phyloP scores from a whole-genome alignment of 345 rosid genomes.

The Streptanthus diversifolius region DNA sequence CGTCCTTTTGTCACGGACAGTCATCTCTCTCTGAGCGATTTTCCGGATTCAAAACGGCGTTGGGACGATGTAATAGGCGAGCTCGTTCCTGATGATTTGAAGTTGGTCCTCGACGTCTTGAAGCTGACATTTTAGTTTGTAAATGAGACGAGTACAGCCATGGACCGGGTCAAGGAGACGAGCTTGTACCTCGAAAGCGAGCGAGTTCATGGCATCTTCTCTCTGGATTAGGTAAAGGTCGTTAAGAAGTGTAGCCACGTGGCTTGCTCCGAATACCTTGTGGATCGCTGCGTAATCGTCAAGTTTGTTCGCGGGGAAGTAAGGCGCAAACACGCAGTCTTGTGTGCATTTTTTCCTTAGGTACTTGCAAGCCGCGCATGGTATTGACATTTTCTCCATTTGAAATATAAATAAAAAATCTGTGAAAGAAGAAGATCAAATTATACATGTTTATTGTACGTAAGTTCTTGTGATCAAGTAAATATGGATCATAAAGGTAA shows the following conservation, averaged over 20 bases:
- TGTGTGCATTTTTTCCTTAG: constrained; percentile 49
- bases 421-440: neutral
- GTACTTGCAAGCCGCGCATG: constrained; percentile 64
- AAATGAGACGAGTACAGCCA: constrained; percentile 54
- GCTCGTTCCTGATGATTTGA: constrained; percentile 43
- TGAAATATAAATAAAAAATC: neutral
- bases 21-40: constrained; percentile 43
- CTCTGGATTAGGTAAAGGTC: constrained; percentile 42
- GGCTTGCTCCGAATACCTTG: constrained; percentile 54
- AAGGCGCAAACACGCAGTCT: constrained; percentile 56
- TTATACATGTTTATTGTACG: too few relatives aligned
- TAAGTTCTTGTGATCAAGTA: too few relatives aligned
- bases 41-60: neutral
- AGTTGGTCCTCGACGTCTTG: constrained; percentile 42
- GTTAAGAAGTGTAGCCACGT: constrained; percentile 45
- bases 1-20: neutral
- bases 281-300: constrained; percentile 44
- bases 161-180: constrained; percentile 62
- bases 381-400: constrained; percentile 34
- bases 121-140: constrained; percentile 52
- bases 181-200: constrained; percentile 54
- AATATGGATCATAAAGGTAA: too few relatives aligned
- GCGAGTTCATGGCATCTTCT: constrained; percentile 50
- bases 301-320: constrained; percentile 51
- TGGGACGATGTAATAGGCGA: constrained; percentile 42